A percentile compares a stretch with the other conserved stretches of the same genome.
Evolutionary conservation across 2,329 filamentous ascomycete genomes (phyloP).

Genomic region (Paramyrothecium roridum): DNA sequence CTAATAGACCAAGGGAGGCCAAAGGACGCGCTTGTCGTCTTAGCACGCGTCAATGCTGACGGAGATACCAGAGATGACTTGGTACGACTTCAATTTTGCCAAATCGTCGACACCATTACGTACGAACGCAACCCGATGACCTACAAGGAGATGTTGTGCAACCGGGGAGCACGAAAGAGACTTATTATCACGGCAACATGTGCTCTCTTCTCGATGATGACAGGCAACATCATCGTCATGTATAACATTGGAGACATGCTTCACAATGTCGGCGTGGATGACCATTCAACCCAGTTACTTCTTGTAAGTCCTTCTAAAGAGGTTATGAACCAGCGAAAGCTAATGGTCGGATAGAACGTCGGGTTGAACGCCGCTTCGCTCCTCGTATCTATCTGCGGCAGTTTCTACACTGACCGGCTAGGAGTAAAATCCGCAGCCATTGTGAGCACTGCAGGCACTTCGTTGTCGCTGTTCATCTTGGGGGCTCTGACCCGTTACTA

Average conservation of each 20-base stretch:
- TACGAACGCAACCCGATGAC: conserved; percentile 43
- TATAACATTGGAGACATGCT: neutral
- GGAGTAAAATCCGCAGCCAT: neutral
- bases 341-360: neutral
- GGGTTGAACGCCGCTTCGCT: neutral
- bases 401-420: neutral
- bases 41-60: conserved; percentile 41
- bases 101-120: conserved; percentile 38
- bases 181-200: conserved; percentile 43
- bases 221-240: conserved; percentile 12
- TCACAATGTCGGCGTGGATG: neutral
- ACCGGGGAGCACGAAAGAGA: conserved; percentile 44
- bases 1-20: conserved; percentile 35
- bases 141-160: conserved; percentile 40
- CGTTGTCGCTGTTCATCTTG: neutral
- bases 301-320: neutral
- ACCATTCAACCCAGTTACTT: neutral
- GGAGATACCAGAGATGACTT: conserved; percentile 33
- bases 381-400: neutral
- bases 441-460: neutral
- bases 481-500: neutral
- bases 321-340: neutral
- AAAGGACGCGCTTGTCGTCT: conserved; percentile 35
- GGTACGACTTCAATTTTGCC: conserved; percentile 8
- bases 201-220: conserved; percentile 45